Conservation (phyloP, 495 filamentous ascomycete genomes). For the Cudoniella acicularis region DNA sequence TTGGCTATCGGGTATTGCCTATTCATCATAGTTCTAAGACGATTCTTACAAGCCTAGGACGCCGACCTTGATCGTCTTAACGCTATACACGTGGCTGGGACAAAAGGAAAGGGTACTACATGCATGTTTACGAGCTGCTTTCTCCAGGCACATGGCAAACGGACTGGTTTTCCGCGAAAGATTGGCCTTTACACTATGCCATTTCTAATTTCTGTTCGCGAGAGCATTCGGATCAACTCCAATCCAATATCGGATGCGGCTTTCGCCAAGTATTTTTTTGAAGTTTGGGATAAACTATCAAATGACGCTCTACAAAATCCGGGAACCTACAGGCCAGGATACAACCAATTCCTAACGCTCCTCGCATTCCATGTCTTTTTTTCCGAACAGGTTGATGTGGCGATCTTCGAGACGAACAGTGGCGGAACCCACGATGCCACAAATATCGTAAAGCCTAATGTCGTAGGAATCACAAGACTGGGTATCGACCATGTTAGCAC, state of each 20-base stretch:
- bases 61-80: conserved; percentile 72
- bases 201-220: conserved; percentile 77
- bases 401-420: conserved; percentile 86
- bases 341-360: conserved; percentile 59
- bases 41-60: conserved; percentile 32
- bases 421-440: conserved; percentile 90
- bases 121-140: conserved; percentile 62
- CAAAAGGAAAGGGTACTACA: conserved; percentile 89
- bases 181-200: conserved; percentile 86
- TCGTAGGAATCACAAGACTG: conserved; percentile 72
- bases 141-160: conserved; percentile 34
- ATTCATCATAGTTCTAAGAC: not conserved
- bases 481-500: conserved; percentile 83
- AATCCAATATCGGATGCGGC: conserved; percentile 68
- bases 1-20: not conserved
- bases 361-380: conserved; percentile 87
- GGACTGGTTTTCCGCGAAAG: conserved; percentile 47
- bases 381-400: conserved; percentile 69
- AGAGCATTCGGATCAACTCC: conserved; percentile 82
- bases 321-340: conserved; percentile 36
- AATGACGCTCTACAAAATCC: not conserved
- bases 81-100: conserved; percentile 79
- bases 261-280: conserved; percentile 83
- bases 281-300: conserved; percentile 64
- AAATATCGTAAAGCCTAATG: conserved; percentile 73